Conservation (phyloP, 2,329 filamentous ascomycete species). For the Rhexocercosporidium sp. region DNA sequence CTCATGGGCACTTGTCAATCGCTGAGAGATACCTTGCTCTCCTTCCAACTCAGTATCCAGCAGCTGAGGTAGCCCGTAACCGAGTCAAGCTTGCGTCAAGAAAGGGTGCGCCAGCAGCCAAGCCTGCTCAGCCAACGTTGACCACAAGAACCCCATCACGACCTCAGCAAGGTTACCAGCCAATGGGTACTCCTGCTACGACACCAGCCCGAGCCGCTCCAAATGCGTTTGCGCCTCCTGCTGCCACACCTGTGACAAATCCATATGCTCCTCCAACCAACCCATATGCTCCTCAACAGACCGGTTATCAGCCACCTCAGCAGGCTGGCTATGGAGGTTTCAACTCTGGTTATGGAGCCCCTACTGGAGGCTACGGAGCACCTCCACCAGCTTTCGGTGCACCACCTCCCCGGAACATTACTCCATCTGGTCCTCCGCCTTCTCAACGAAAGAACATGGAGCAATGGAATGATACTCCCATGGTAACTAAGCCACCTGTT, state of each 20-base stretch:
- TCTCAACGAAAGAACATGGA: constrained; percentile 73
- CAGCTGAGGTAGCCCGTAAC: constrained; percentile 84
- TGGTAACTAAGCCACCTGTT: constrained; percentile 76
- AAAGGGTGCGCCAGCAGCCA: constrained; percentile 51
- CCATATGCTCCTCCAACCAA: constrained; percentile 54
- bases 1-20: constrained; percentile 83
- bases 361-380: constrained; percentile 34
- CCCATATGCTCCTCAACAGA: constrained; percentile 45
- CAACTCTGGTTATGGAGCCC: constrained; percentile 38
- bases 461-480: constrained; percentile 94
- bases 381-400: constrained; percentile 49
- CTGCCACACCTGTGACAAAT: constrained; percentile 43
- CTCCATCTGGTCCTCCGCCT: constrained; percentile 68
- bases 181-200: constrained; percentile 48
- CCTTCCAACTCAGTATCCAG: constrained; percentile 80
- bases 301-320: constrained; percentile 47
- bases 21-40: constrained; percentile 93
- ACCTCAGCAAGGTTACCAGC: constrained; percentile 55
- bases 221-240: constrained; percentile 57
- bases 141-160: constrained; percentile 50
- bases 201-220: constrained; percentile 40
- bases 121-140: constrained; percentile 45
- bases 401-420: constrained; percentile 69
- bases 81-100: constrained; percentile 84
- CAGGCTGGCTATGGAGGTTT: constrained; percentile 36